Base-by-base conservation (phyloP, 768 basidiomycete species). In the Rhizopogon sp. region DNA sequence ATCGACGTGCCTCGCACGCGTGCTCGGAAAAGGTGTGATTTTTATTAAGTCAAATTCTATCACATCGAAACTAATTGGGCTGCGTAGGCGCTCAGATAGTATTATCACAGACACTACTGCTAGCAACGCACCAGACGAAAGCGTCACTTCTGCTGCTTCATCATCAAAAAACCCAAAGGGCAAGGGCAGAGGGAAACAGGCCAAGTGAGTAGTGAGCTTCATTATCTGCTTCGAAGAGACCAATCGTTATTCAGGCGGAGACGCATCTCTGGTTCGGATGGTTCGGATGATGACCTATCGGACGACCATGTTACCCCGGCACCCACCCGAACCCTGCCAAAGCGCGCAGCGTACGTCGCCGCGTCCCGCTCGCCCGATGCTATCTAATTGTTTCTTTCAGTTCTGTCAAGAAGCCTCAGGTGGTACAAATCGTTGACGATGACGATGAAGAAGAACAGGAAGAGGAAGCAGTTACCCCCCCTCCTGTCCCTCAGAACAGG, bases 71-170 rank as follows among this genome's bases (percentile, higher is more conserved):
- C 22, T 39, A 28, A 41, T 20, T 25, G 20, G 13, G 43, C 0
- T n/a, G 4, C 25, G 20, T 59, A 87, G 84, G 58, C 76, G 86
- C 43, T 87, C 87, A 1, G 75, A 75, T 52, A 88, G 86, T 52
- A 70, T 84, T 40, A 64, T 71, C 11, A 86, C 76, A n/a, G 68
- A 65, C 17, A 60, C 67, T 39, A 73, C 77, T 28, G 72, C 61
- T 28, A 76, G 71, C 25, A 78, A 73, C 5, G 73, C 74, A 33
- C 71, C 72, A 33, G 72, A 72, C 9, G 66, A 69, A 11, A 62
- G 44, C 20, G 59, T 63, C 0, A 72, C 75, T 5, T 70, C 73
- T 58, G 69, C 65, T n/a, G 62, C 68, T 50, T 56, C 60, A 20
- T 50, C 43, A 10, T 67, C 59, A 14, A 58, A 58, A 14, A 58